These are phyloP conservation scores for Paecilomyces sp. DNA, from an alignment of 2,329 filamentous ascomycete genomes.

Conservation along the genomic window DNA sequence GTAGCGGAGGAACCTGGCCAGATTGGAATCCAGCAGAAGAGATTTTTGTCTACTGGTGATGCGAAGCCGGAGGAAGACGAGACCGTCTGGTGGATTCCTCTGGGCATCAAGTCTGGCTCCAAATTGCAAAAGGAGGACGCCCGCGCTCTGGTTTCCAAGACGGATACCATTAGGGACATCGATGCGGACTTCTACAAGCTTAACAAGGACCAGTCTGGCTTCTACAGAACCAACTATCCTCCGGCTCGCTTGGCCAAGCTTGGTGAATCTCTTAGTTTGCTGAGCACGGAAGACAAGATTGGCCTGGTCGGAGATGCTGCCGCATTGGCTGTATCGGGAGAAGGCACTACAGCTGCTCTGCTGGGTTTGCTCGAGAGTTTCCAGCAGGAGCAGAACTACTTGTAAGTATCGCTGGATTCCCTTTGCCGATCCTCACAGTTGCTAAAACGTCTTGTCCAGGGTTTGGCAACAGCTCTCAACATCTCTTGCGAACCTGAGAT, in stretches of 20 bases:
- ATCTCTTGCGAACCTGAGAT: slow-evolving; percentile 68
- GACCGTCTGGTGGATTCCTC: slow-evolving; percentile 92
- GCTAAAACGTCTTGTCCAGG: slow-evolving; percentile 23
- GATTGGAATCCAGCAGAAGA: slow-evolving; percentile 73
- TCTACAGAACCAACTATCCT: slow-evolving; percentile 90
- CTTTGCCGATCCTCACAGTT: neutral
- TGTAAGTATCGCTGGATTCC: slow-evolving; percentile 39
- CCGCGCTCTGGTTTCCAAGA: slow-evolving; percentile 66
- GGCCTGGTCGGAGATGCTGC: slow-evolving; percentile 84
- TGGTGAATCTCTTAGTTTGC: slow-evolving; percentile 64
- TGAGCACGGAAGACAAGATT: slow-evolving; percentile 85
- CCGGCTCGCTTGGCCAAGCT: slow-evolving; percentile 75
- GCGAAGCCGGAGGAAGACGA: slow-evolving; percentile 84
- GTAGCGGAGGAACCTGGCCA: slow-evolving; percentile 76
- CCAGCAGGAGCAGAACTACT: slow-evolving; percentile 69
- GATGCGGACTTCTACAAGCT: slow-evolving; percentile 88
- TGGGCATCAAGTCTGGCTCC: slow-evolving; percentile 72
- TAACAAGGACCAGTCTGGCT: slow-evolving; percentile 82
- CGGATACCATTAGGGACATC: slow-evolving; percentile 59
- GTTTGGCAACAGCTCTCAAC: slow-evolving; percentile 84
- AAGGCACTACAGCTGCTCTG: slow-evolving; percentile 73
- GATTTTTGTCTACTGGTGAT: slow-evolving; percentile 88
- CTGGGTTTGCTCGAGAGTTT: slow-evolving; percentile 83
- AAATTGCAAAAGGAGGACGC: slow-evolving; percentile 56
- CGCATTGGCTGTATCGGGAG: slow-evolving; percentile 79